These are phyloP conservation scores for Hamamelis virginiana DNA, from an alignment of 164 flowering plant genomes.

Conservation along the genomic window DNA sequence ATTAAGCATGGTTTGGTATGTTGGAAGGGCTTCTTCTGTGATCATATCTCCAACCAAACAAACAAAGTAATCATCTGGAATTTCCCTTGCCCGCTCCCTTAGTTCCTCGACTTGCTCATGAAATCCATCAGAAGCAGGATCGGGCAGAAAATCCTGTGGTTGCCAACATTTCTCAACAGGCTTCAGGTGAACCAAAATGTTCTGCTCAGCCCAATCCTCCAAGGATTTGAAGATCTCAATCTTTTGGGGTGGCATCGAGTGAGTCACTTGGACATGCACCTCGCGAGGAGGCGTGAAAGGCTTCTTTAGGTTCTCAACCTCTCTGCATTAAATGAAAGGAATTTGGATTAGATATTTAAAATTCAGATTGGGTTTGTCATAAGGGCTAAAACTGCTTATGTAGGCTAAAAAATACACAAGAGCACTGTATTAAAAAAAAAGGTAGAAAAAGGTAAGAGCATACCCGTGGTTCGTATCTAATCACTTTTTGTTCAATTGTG, in stretches of 20 bases:
- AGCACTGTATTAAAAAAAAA: too few relatives aligned
- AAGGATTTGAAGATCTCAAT: slow-evolving; percentile 33
- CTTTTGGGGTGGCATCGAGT: slow-evolving; percentile 32
- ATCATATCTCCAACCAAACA: slow-evolving; percentile 19
- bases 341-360: background rate
- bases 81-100: slow-evolving; percentile 15
- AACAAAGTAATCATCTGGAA: slow-evolving; percentile 19
- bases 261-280: slow-evolving; percentile 28
- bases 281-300: slow-evolving; percentile 22
- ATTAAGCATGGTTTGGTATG: slow-evolving; percentile 18
- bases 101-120: slow-evolving; percentile 13
- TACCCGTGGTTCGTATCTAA: too few relatives aligned
- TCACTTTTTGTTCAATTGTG: background rate
- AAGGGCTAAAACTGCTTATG: too few relatives aligned
- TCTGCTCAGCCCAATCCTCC: slow-evolving; percentile 29
- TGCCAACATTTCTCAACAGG: slow-evolving; percentile 22
- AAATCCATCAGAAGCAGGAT: slow-evolving; percentile 14
- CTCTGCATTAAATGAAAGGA: slow-evolving; percentile 6
- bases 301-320: slow-evolving; percentile 15
- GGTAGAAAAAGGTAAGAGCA: too few relatives aligned
- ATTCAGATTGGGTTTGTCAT: background rate
- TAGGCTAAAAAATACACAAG: background rate
- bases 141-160: slow-evolving; percentile 19
- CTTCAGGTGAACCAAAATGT: slow-evolving; percentile 17
- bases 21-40: slow-evolving; percentile 10